Base-by-base conservation (phyloP, 176 grass and related monocot genomes). In the Rhynchospora tenuis region DNA sequence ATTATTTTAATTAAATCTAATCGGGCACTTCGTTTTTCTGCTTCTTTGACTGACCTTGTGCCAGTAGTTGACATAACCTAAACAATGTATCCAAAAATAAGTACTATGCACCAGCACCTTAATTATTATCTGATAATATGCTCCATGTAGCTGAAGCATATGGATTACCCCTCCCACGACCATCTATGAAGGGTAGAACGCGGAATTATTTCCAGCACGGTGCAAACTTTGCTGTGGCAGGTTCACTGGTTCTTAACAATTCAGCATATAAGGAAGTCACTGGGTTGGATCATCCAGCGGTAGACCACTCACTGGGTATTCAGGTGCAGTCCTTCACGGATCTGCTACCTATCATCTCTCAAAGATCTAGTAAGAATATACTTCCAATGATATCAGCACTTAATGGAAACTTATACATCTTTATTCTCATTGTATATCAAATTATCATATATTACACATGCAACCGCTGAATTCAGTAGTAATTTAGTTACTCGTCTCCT, bases 211-310 rank as follows among this genome's bases (percentile, higher is more conserved):
- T 78, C 13, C n/a, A 78, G 20, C 5, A 51, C 5, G 73, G 73
- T 6, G 73, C 73, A 7, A 78, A 78, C n/a, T 78, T 78, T 14
- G 73, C 73, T 27, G 23, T 78, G 73, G n/a, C 26, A 1, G 73
- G 44, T 55, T 22, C 44, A 31, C 20, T 14, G 15, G 73, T 22
- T 9, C 79, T 82, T 10, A 64, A 82, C n/a, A 82, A 63, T 82
- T 60, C 50, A 12, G 50, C 56, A 56, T 82, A 7, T 82, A 61
- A 63, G 20, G 8, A 45, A 65, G 17, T 76, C 23, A 61, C 50
- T 15, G 42, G 42, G 2, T 19, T 82, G 48, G 12, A 81, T 46
- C 42, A 7, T 59, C 67, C 67, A 24, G 12, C 15, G 4, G 23
- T 15, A 17, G n/a, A 60, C 10, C 11, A 33, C 61, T 64, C 79